A percentile compares a stretch with the other conserved stretches of the same genome.
These are phyloP conservation scores for Fusarium sp. DNA, from an alignment of 2,329 filamentous ascomycete species.

Conservation along the genomic window DNA sequence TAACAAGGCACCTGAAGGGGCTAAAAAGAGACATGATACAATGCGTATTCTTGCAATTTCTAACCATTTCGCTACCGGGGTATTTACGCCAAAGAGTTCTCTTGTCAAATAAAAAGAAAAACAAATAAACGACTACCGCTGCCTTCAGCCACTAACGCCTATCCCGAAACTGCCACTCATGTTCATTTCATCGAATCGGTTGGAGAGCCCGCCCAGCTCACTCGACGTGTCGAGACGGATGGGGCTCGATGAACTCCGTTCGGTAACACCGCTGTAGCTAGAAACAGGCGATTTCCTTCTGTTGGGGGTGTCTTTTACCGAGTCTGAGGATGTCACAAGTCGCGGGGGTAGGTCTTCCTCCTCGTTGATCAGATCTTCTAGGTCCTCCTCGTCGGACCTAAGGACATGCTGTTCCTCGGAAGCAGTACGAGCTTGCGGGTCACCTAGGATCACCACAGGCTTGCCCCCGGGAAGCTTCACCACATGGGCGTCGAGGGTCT, in stretches of 20 bases:
- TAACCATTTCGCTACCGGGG: conserved; percentile 23
- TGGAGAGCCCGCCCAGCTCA: conserved; percentile 45
- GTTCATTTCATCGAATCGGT: conserved; percentile 50
- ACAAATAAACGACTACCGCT: conserved; percentile 7
- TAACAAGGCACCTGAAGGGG: background rate
- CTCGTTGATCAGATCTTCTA: conserved; percentile 47
- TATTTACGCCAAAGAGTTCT: conserved; percentile 19
- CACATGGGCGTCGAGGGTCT: conserved; percentile 75
- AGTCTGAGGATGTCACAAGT: conserved; percentile 15
- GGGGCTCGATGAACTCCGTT: conserved; percentile 43
- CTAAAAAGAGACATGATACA: background rate
- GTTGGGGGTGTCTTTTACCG: conserved; percentile 7
- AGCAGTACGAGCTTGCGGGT: conserved; percentile 9
- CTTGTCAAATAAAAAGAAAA: conserved; percentile 3
- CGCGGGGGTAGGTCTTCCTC: conserved; percentile 39
- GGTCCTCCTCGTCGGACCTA: conserved; percentile 40
- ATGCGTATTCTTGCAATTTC: conserved; percentile 7
- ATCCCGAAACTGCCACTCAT: conserved; percentile 48
- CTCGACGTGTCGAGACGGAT: conserved; percentile 45
- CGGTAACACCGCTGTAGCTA: conserved; percentile 29
- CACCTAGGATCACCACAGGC: conserved; percentile 51
- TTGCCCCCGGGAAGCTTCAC: conserved; percentile 77
- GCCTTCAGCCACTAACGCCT: conserved; percentile 45
- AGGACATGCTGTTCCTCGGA: conserved; percentile 20
- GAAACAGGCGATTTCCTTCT: conserved; percentile 24